These are phyloP conservation scores for Bruguiera hainesii DNA, from an alignment of 441 rosid genomes.

Conservation along the genomic window DNA sequence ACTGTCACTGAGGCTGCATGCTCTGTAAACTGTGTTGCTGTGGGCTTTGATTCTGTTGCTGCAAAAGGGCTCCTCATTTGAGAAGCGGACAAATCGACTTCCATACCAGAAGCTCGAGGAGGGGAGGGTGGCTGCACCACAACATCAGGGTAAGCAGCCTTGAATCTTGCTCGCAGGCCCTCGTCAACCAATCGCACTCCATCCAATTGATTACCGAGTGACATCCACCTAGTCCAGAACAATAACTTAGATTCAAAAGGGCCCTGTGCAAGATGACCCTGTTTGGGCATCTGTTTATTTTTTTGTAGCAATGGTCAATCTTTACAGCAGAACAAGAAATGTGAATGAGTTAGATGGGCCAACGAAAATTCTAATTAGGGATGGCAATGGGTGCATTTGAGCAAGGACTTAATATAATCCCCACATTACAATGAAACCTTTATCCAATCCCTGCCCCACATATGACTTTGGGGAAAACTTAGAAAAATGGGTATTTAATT, in stretches of 20 bases:
- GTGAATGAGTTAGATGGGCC: neutral
- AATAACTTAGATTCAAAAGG: neutral
- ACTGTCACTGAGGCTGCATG: slow-evolving; percentile 28
- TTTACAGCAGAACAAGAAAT: neutral
- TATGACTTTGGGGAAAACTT: neutral
- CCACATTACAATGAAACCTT: no score
- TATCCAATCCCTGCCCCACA: no score
- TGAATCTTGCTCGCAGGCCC: slow-evolving; percentile 85
- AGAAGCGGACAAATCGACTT: slow-evolving; percentile 47
- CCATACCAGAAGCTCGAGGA: slow-evolving; percentile 79
- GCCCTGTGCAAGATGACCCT: neutral
- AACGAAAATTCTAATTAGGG: no score
- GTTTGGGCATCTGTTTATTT: neutral
- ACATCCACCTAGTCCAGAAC: slow-evolving; percentile 65
- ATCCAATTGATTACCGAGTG: slow-evolving; percentile 87
- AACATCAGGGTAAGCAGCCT: slow-evolving; percentile 88
- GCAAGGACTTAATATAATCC: no score
- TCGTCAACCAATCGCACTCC: slow-evolving; percentile 89
- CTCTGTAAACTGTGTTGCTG: slow-evolving; percentile 29
- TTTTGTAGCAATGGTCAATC: neutral
- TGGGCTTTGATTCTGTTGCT: slow-evolving; percentile 43
- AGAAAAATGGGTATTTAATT: neutral
- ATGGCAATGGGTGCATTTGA: no score
- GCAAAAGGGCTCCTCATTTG: slow-evolving; percentile 54
- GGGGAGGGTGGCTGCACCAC: slow-evolving; percentile 88